A percentile compares a stretch with the other conserved stretches of the same genome.
These are phyloP conservation scores for Vinca minor DNA, from an alignment of 257 asterid genomes.

Conservation along the genomic window DNA sequence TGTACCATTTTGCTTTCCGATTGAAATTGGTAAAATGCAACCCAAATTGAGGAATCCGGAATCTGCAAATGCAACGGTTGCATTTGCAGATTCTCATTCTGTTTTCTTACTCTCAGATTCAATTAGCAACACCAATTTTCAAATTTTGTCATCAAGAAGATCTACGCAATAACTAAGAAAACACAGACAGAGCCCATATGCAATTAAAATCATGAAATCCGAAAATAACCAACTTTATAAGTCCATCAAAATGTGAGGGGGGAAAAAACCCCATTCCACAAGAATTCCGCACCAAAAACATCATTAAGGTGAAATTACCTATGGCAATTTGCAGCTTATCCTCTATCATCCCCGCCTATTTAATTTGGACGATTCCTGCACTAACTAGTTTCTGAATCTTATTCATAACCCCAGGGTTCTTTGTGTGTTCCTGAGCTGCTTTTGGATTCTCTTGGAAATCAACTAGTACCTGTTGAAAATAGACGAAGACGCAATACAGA, in stretches of 20 bases:
- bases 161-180: too few species aligned
- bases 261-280: too few species aligned
- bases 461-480: slow-evolving; percentile 44
- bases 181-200: neutral
- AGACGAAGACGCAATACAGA: too few species aligned
- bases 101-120: too few species aligned
- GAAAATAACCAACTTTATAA: too few species aligned
- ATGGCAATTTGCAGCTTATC: neutral
- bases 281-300: neutral
- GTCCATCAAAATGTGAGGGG: too few species aligned
- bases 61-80: too few species aligned
- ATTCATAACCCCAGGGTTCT: slow-evolving; percentile 82
- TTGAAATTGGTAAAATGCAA: too few species aligned
- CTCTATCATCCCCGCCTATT: slow-evolving; percentile 18
- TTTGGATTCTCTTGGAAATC: slow-evolving; percentile 82
- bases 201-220: neutral
- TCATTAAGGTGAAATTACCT: neutral
- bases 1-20: too few species aligned
- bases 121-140: neutral
- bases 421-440: slow-evolving; percentile 77
- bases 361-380: slow-evolving; percentile 83
- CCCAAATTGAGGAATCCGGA: too few species aligned
- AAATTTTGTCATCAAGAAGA: too few species aligned
- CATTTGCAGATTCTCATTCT: too few species aligned
- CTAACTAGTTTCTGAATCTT: slow-evolving; percentile 81